A percentile compares a stretch with the other conserved stretches of the same genome.
phyloP scores from a whole-genome alignment of 495 filamentous ascomycete genomes.

The Trichoderma virens region DNA sequence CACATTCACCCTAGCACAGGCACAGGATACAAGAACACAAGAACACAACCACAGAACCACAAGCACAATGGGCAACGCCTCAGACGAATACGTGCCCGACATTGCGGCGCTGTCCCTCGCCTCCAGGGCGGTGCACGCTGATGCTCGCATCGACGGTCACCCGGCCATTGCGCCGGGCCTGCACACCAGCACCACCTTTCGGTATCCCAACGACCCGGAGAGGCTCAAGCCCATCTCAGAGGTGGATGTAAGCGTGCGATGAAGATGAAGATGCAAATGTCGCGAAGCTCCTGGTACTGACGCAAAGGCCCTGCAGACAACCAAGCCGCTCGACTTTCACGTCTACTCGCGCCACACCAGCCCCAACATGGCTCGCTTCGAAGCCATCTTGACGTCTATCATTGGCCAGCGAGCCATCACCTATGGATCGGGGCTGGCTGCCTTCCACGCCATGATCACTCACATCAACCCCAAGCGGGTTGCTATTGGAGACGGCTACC shows the following conservation, averaged over 20 bases:
- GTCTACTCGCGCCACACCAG: slow-evolving; percentile 74
- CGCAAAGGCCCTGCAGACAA: slow-evolving; percentile 32
- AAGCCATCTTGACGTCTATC: slow-evolving; percentile 66
- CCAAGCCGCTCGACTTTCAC: slow-evolving; percentile 38
- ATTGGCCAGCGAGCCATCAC: slow-evolving; percentile 60
- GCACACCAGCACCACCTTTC: slow-evolving; percentile 82
- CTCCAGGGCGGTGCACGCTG: slow-evolving; percentile 78
- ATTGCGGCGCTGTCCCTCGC: slow-evolving; percentile 37
- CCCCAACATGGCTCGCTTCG: slow-evolving; percentile 76
- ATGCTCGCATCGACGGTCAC: slow-evolving; percentile 64
- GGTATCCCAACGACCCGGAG: slow-evolving; percentile 64
- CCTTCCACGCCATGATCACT: slow-evolving; percentile 75
- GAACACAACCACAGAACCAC: background rate
- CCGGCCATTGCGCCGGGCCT: slow-evolving; percentile 77
- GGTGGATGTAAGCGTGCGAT: slow-evolving; percentile 23
- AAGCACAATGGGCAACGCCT: background rate
- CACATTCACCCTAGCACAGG: background rate
- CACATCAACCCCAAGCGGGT: slow-evolving; percentile 71
- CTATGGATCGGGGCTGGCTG: slow-evolving; percentile 79
- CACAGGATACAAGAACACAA: background rate
- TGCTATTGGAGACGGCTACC: slow-evolving; percentile 76
- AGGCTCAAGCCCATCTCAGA: slow-evolving; percentile 30
- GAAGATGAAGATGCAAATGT: too few relatives aligned
- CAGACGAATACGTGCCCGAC: background rate
- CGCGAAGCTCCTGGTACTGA: too few relatives aligned